These are phyloP conservation scores for Aspergillus olivimuriae DNA, from an alignment of 495 filamentous ascomycete species.

Conservation along the genomic window DNA sequence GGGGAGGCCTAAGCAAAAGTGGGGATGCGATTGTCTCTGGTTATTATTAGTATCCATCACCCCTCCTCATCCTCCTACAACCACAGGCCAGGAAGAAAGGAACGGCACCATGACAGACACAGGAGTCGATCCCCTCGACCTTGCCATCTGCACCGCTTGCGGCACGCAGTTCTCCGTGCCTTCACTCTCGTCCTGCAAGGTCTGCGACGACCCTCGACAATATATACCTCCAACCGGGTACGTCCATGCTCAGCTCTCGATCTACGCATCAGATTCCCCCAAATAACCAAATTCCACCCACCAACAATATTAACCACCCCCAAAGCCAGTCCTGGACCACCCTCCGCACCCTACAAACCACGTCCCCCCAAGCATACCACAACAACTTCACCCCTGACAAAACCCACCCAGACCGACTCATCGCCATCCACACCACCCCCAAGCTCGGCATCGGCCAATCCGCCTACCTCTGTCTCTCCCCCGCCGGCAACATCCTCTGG, in stretches of 20 bases:
- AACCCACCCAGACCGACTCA: slow-evolving; percentile 7
- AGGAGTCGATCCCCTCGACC: slow-evolving; percentile 30
- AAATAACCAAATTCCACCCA: neutral
- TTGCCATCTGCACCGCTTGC: slow-evolving; percentile 61
- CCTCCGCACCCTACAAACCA: slow-evolving; percentile 13
- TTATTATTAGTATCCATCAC: neutral
- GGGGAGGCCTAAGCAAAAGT: neutral
- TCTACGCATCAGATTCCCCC: slow-evolving; percentile 17
- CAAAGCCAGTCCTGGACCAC: slow-evolving; percentile 24
- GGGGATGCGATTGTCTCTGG: neutral
- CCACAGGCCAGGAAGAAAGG: too few relatives aligned
- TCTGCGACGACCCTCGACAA: slow-evolving; percentile 72
- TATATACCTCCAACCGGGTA: slow-evolving; percentile 53
- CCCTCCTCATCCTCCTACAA: slow-evolving; percentile 3
- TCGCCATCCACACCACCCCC: slow-evolving; percentile 18
- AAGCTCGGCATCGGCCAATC: slow-evolving; percentile 65
- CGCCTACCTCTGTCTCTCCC: slow-evolving; percentile 55
- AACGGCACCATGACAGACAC: too few relatives aligned
- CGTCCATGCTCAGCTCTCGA: neutral
- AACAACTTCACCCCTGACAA: slow-evolving; percentile 20
- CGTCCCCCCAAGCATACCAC: slow-evolving; percentile 7
- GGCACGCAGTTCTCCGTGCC: slow-evolving; percentile 60
- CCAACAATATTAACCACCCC: slow-evolving; percentile 21
- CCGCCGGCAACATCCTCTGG: slow-evolving; percentile 64
- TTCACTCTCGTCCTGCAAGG: slow-evolving; percentile 51